Evolutionary conservation across 768 basidiomycete genomes (phyloP).

Genomic region (Suillus weaverae): DNA sequence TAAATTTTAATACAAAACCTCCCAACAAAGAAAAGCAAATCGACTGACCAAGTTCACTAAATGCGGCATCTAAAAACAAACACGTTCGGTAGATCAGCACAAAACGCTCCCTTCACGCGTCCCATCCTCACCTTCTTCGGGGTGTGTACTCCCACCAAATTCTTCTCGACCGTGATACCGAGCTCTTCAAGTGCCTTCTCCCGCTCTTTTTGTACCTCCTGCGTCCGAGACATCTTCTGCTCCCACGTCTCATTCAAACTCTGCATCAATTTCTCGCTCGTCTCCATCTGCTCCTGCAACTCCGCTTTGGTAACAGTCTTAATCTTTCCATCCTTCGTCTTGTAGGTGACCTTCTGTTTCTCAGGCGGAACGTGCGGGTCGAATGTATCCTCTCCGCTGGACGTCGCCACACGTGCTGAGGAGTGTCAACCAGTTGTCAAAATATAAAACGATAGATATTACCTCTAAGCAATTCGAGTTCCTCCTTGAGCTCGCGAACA

Average conservation of each 20-base stretch:
- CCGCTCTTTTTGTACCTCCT: slow-evolving; percentile 93
- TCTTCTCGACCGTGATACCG: slow-evolving; percentile 97
- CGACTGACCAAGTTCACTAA: slow-evolving; percentile 84
- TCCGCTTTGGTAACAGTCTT: slow-evolving; percentile 97
- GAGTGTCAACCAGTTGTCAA: slow-evolving; percentile 13
- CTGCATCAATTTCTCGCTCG: slow-evolving; percentile 94
- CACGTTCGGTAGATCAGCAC: slow-evolving; percentile 11
- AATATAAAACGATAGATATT: slow-evolving; percentile 23
- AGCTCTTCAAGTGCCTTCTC: slow-evolving; percentile 97
- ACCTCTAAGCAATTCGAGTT: slow-evolving; percentile 90
- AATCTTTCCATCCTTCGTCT: slow-evolving; percentile 89
- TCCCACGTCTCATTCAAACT: slow-evolving; percentile 96
- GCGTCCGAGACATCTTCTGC: slow-evolving; percentile 86
- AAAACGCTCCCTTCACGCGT: slow-evolving; percentile 8
- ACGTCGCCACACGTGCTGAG: slow-evolving; percentile 72
- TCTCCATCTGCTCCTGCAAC: slow-evolving; percentile 94
- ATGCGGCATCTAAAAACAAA: slow-evolving; percentile 74
- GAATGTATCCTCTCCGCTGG: slow-evolving; percentile 69
- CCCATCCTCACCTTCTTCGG: slow-evolving; percentile 77
- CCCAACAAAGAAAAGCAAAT: slow-evolving; percentile 7
- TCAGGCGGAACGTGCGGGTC: slow-evolving; percentile 90
- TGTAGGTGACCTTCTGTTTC: slow-evolving; percentile 93
- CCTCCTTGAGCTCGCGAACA: slow-evolving; percentile 98
- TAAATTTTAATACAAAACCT: slow-evolving; percentile 15
- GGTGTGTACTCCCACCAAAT: slow-evolving; percentile 93